Percentiles rank a stretch among this genome's conserved stretches.
Evolutionary conservation across 2,329 filamentous ascomycete species (phyloP).

Genomic region (Colletotrichum australisinense): DNA sequence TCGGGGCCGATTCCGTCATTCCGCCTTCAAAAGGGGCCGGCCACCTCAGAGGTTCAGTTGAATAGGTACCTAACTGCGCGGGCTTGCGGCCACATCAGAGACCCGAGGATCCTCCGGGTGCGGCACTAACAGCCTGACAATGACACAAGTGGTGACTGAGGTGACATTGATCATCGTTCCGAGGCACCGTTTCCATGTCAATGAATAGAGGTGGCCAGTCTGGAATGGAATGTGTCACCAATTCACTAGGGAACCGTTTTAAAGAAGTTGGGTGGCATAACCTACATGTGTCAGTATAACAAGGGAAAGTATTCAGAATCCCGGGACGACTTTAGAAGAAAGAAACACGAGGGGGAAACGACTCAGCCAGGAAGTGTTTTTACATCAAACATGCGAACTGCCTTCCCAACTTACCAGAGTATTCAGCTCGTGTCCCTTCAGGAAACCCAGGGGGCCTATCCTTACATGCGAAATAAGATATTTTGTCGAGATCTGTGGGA

Average conservation of each 20-base stretch:
- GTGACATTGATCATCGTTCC: background rate
- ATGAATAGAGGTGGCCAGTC: background rate
- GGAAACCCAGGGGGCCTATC: background rate
- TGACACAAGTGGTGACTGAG: no score
- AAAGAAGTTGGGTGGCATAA: background rate
- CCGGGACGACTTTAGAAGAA: background rate
- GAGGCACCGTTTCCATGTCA: background rate
- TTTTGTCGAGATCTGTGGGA: background rate
- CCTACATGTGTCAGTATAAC: background rate
- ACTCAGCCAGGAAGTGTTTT: background rate
- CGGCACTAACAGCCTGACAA: background rate
- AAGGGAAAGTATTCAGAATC: no score
- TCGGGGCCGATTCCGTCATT: slow-evolving; percentile 33
- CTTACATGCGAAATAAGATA: no score
- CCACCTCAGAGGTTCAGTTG: background rate
- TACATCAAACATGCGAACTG: background rate
- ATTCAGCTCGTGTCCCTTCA: no score
- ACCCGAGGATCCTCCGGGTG: slow-evolving; percentile 18
- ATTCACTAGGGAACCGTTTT: background rate
- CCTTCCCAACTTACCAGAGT: background rate
- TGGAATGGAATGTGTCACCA: background rate
- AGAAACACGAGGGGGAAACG: background rate
- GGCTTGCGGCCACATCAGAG: slow-evolving; percentile 2
- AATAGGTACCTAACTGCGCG: slow-evolving; percentile 5
- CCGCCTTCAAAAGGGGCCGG: slow-evolving; percentile 29